Base-by-base conservation (phyloP, 306 rosid species). In the Abrus precatorius region DNA sequence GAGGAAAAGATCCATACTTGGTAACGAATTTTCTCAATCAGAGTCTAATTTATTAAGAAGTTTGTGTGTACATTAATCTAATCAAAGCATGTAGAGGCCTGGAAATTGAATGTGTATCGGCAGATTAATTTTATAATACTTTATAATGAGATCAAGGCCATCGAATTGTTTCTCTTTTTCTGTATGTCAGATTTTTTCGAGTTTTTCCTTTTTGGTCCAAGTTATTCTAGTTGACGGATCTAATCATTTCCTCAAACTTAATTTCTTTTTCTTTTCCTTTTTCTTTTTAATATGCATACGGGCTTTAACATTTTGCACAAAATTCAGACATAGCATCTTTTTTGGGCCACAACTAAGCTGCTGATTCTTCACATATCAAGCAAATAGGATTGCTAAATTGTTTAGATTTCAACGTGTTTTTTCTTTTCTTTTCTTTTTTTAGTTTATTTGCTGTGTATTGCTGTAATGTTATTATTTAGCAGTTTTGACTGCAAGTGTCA, bases 101-200 rank as follows among this genome's bases (percentile, higher is more conserved):
- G 64, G 63, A 70, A 36, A 60, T 60, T 60, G 61, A 45, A 30
- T 60, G 41, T 78, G 11, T 53, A 34, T 44, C 13, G 9, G 5
- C 14, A 10, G 57, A 34, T 57, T 79, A 45, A n/a, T 32, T 55
- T 27, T 28, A 11, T 30, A 13, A 20, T 29, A 59, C 60, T 30
- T 32, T 14, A 29, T 9, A 1, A 9, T 33, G n/a, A 20, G 14
- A 28, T 48, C n/a, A 69, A 29, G 11, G 9, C 28, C 48, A 41
- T 30, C n/a, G 45, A 77, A 40, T 77, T 65, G 12, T 59, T 74
- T 60, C 40, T 32, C 3, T 50, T 34, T 50, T 70, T 50, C 32
- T 49, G 10, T 11, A 11, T 55, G 12, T 5, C 13, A 36, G 5
- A 12, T 3, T 52, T 48, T 76, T 27, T 59, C 40, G 4, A 36